Conservation (phyloP, 805 yeast species). For the Zygoascus biomembranicola region DNA sequence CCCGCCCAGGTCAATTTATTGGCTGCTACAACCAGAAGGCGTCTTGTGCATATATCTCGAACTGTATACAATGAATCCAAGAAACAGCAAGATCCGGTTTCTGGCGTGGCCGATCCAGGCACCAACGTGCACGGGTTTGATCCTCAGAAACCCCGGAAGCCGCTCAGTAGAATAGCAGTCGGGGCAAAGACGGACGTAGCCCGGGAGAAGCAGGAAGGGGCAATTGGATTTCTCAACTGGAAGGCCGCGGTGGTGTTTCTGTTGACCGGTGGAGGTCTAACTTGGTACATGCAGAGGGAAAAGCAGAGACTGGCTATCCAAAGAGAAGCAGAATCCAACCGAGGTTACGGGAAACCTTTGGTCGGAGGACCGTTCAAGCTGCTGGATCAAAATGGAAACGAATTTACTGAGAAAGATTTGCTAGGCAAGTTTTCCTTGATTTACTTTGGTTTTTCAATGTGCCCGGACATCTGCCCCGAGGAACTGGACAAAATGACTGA, state of each 20-base stretch:
- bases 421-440: slow-evolving; percentile 71
- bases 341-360: slow-evolving; percentile 85
- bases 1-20: neutral
- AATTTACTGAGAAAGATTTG: slow-evolving; percentile 70
- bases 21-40: neutral
- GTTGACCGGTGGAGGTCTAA: slow-evolving; percentile 61
- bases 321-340: slow-evolving; percentile 73
- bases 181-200: slow-evolving; percentile 40
- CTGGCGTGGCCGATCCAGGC: neutral
- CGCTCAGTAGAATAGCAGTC: slow-evolving; percentile 71
- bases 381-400: slow-evolving; percentile 59
- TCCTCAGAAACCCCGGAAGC: slow-evolving; percentile 40
- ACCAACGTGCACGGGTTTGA: slow-evolving; percentile 18
- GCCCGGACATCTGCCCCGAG: slow-evolving; percentile 98
- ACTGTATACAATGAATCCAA: neutral
- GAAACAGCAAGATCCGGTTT: neutral
- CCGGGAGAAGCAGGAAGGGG: slow-evolving; percentile 31
- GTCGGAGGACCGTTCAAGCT: slow-evolving; percentile 86
- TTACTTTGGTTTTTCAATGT: slow-evolving; percentile 96
- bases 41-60: neutral
- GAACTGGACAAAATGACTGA: slow-evolving; percentile 87
- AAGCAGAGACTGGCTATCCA: slow-evolving; percentile 67
- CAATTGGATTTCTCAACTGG: slow-evolving; percentile 53
- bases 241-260: slow-evolving; percentile 65
- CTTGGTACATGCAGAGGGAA: slow-evolving; percentile 64